phyloP scores from a whole-genome alignment of 2,329 filamentous ascomycete species.

The Calonectria pteridis region DNA sequence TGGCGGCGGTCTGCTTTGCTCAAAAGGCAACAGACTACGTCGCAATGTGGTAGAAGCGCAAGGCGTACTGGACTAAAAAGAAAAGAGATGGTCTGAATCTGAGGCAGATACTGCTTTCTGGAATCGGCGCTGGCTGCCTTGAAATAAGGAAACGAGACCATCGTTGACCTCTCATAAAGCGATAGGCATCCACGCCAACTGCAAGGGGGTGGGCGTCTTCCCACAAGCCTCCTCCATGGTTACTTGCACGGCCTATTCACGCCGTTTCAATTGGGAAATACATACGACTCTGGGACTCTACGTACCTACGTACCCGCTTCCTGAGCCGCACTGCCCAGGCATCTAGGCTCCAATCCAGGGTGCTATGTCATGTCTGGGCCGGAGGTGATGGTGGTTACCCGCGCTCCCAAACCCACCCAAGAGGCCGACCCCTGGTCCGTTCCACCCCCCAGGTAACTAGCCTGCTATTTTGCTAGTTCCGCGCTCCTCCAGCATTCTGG shows the following conservation, averaged over 20 bases:
- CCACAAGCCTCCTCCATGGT: constrained; percentile 19
- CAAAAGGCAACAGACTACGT: neutral
- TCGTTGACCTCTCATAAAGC: constrained; percentile 18
- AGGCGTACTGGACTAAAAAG: constrained; percentile 3
- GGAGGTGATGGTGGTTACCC: constrained; percentile 10
- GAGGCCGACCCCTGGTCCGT: constrained; percentile 1
- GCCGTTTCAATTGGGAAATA: neutral
- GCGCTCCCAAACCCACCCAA: constrained; percentile 13
- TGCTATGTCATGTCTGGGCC: constrained; percentile 20
- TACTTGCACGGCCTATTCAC: neutral
- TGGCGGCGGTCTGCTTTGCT: constrained; percentile 9
- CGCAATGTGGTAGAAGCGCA: neutral
- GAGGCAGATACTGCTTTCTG: neutral
- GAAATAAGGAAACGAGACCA: constrained; percentile 7
- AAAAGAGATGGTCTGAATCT: neutral
- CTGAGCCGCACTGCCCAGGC: constrained; percentile 42
- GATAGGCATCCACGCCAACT: constrained; percentile 20
- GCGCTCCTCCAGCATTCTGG: neutral
- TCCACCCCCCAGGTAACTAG: neutral
- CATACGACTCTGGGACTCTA: constrained; percentile 12
- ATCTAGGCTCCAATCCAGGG: constrained; percentile 43
- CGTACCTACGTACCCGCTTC: constrained; percentile 27
- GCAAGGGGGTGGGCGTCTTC: neutral
- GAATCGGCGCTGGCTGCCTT: constrained; percentile 11
- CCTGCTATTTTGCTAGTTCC: neutral